A percentile compares a stretch with the other conserved stretches of the same genome.
Conservation (phyloP, 2,329 filamentous ascomycete species). For the Cladosporium halotolerans region DNA sequence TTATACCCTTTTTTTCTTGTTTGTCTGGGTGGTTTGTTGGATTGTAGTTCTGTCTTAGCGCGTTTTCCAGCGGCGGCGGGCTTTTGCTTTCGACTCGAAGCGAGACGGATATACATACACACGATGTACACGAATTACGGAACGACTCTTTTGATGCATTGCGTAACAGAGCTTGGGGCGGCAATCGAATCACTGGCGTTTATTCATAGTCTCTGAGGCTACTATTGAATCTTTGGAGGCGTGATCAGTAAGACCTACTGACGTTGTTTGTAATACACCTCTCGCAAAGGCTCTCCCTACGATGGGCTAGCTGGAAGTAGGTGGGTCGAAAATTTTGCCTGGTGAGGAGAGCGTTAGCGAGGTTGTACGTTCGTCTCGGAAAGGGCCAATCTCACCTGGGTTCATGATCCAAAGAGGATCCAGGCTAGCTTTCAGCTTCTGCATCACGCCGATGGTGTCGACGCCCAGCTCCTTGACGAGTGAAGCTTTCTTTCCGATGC, state of each 20-base stretch:
- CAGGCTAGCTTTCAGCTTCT: slow-evolving; percentile 70
- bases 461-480: slow-evolving; percentile 72
- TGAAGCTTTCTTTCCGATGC: slow-evolving; percentile 77
- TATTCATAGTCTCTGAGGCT: no score
- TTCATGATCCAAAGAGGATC: slow-evolving; percentile 89
- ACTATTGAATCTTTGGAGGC: no score
- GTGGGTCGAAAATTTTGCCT: slow-evolving; percentile 6
- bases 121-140: no score
- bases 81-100: neutral
- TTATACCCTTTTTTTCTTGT: no score
- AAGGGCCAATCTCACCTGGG: slow-evolving; percentile 63
- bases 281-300: no score
- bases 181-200: no score
- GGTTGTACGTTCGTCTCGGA: neutral
- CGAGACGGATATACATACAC: no score
- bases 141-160: no score
- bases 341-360: neutral
- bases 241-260: no score
- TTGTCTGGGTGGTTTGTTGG: no score
- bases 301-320: neutral
- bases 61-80: neutral
- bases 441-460: slow-evolving; percentile 79
- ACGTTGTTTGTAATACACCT: no score
- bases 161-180: no score
- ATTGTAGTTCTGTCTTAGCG: neutral